phyloP scores from a whole-genome alignment of 148 eudicot genomes.

The Selenicereus undatus region DNA sequence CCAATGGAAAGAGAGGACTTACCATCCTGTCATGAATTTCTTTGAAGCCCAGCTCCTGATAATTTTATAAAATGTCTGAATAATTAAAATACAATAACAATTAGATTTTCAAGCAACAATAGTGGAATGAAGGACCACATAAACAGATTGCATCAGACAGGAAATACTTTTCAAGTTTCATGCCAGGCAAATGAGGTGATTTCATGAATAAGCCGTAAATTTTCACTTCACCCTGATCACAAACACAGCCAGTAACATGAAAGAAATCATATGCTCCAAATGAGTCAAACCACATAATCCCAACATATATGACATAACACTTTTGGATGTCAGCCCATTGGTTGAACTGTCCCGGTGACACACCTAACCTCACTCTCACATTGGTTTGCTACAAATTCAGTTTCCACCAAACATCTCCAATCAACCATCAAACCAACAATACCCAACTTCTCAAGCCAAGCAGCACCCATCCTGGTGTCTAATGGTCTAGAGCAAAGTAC shows the following conservation, averaged over 20 bases:
- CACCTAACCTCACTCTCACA: background rate
- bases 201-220: background rate
- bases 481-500: background rate
- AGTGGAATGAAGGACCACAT: background rate
- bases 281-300: background rate
- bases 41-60: constrained; percentile 96
- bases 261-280: background rate
- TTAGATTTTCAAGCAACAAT: constrained; percentile 14
- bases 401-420: background rate
- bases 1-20: constrained; percentile 19
- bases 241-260: background rate
- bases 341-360: background rate
- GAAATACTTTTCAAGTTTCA: background rate
- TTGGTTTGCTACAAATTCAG: background rate
- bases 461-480: background rate
- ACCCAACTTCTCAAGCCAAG: constrained; percentile 1
- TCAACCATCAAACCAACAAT: background rate
- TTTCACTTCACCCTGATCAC: background rate
- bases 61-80: constrained; percentile 83
- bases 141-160: background rate
- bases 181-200: background rate
- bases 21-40: constrained; percentile 99
- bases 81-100: constrained; percentile 7
- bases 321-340: background rate
- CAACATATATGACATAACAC: background rate